Conservation (phyloP, 2,329 filamentous ascomycete genomes). For the Emergomyces pasteurianus region DNA sequence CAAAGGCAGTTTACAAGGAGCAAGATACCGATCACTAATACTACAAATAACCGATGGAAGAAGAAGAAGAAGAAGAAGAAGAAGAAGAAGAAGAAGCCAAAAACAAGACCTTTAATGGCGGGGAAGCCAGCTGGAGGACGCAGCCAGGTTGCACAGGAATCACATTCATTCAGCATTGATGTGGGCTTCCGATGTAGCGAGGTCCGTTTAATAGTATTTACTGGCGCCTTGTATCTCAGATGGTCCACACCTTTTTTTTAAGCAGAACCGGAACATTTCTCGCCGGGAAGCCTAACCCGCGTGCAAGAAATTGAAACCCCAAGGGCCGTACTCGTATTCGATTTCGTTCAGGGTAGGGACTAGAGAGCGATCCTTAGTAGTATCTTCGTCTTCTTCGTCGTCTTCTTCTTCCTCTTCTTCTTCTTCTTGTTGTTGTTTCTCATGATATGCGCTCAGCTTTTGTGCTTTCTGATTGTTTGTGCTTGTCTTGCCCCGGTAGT, state of each 20-base stretch:
- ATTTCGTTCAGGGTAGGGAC: neutral
- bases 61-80: no score
- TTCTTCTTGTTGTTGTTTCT: no score
- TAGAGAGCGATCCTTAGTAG: neutral
- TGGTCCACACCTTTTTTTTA: neutral
- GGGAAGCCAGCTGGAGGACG: no score
- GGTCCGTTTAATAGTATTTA: no score
- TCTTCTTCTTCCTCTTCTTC: no score
- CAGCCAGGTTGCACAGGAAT: neutral
- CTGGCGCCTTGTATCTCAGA: no score
- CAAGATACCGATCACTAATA: neutral
- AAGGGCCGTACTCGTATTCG: neutral
- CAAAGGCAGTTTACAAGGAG: neutral
- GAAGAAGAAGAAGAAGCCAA: no score
- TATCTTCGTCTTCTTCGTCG: no score
- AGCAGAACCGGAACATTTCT: no score
- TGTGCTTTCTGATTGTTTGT: neutral
- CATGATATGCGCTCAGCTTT: no score
- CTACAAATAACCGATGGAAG: neutral
- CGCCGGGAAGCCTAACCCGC: neutral
- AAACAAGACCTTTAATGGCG: no score
- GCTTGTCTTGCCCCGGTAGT: neutral
- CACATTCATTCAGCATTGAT: neutral
- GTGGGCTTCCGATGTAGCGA: neutral
- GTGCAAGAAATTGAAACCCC: no score